Base-by-base conservation (phyloP, 2,329 filamentous ascomycete genomes). In the Apiospora koreana region DNA sequence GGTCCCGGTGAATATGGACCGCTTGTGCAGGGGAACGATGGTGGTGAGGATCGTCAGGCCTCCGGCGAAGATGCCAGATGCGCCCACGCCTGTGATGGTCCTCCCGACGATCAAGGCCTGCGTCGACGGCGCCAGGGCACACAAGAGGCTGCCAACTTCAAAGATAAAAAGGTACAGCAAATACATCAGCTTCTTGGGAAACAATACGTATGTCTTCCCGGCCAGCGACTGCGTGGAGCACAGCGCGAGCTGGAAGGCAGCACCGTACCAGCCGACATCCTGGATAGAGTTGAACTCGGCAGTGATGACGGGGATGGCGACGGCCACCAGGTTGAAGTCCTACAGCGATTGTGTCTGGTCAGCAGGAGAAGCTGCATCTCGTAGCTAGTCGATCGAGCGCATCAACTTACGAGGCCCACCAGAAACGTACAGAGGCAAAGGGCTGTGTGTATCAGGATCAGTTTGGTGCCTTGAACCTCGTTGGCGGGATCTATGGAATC, bases 91-190 rank as follows among this genome's bases (percentile, higher is more conserved):
- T 16, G 43, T 21, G 5, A 45, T 21, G 43, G 43, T 21, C 43
- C 43, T 16, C 12, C 43, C 43, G 6, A 21, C 43, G 43, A 45
- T 45, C 16, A 45, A 45, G 16, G 21, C 21, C 16, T 45, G 16
- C 6, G 43, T 21, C 6, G 16, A 21, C 6, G 16, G 80, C n/a
- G 82, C 82, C 0, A 80, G 79, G 12, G 81, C 82, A 70, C 82
- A 83, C 50, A 84, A 71, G 31, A 79, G 78, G 6, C 80, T 83
- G 1, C 82, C 81, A 54, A 80, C 70, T 74, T 82, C 80, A 71
- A 82, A 82, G 28, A 82, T 6, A 21, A 23, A 23, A 21, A 23
- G n/a, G 21, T n/a, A 46, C 8, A n/a, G 21, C 45, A 10, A 10
- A 23, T 48, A 48, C 21, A 48, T 16, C n/a, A n/a, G n/a, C 8